Percentiles rank a stretch among this genome's conserved stretches.
Conservation (phyloP, 2,329 filamentous ascomycete species). For the Amphichorda felina region DNA sequence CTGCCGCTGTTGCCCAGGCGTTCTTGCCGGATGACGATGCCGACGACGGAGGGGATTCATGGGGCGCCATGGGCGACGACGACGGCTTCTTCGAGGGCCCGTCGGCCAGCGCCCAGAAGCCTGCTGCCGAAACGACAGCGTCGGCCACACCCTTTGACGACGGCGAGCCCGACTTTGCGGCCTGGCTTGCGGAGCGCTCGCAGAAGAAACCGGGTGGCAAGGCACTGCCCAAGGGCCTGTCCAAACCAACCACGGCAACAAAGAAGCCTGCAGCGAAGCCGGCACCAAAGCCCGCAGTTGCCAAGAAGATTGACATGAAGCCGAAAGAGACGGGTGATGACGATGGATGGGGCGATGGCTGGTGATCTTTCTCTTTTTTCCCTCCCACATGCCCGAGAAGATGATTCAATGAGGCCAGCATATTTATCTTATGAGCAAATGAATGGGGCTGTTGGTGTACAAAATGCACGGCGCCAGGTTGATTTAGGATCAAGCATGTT, state of each 20-base stretch:
- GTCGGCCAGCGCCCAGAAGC: constrained; percentile 11
- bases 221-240: constrained; percentile 70
- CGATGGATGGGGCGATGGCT: constrained; percentile 56
- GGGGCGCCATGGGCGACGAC: constrained; percentile 40
- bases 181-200: constrained; percentile 82
- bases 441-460: too few relatives aligned
- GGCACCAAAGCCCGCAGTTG: constrained; percentile 26
- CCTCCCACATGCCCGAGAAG: too few relatives aligned
- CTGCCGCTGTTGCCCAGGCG: constrained; percentile 30
- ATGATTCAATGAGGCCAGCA: too few relatives aligned
- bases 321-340: constrained; percentile 47
- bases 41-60: constrained; percentile 58
- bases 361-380: constrained; percentile 26
- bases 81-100: constrained; percentile 26
- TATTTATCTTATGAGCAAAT: neutral
- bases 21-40: constrained; percentile 39
- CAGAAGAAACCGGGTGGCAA: constrained; percentile 57
- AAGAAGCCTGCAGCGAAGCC: constrained; percentile 33
- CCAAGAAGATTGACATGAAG: constrained; percentile 60
- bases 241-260: constrained; percentile 39
- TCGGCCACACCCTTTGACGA: constrained; percentile 57
- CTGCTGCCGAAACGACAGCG: constrained; percentile 12
- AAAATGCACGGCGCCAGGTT: too few relatives aligned
- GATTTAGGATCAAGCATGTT: too few relatives aligned
- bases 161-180: constrained; percentile 88